phyloP scores from a whole-genome alignment of 768 basidiomycete species.

The Auricularia auricula-judae region DNA sequence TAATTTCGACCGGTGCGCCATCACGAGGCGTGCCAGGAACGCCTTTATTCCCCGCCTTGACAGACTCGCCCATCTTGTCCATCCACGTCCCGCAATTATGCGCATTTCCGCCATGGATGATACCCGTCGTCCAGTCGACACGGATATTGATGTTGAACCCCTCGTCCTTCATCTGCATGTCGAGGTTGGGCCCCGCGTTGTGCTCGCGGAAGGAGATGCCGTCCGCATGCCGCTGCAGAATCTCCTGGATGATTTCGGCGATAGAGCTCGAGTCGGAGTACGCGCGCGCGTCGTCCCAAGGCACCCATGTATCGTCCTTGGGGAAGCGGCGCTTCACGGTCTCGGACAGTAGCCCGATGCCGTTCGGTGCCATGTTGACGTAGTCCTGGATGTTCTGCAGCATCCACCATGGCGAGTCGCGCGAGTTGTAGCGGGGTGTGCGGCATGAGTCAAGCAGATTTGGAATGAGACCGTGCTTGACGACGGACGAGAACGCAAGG shows the following conservation, averaged over 20 bases:
- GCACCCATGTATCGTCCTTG: conserved; percentile 83
- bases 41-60: conserved; percentile 87
- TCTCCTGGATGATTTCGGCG: conserved; percentile 94
- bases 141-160: conserved; percentile 90
- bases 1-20: conserved; percentile 93
- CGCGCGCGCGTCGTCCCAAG: conserved; percentile 78
- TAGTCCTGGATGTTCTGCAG: conserved; percentile 97
- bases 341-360: conserved; percentile 68
- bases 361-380: conserved; percentile 71
- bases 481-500: conserved; percentile 7
- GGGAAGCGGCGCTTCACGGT: conserved; percentile 90
- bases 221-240: conserved; percentile 83
- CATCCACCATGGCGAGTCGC: conserved; percentile 99
- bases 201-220: conserved; percentile 94
- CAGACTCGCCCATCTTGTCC: conserved; percentile 97
- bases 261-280: conserved; percentile 74
- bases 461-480: conserved; percentile 94
- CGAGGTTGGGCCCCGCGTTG: conserved; percentile 94
- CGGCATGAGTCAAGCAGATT: conserved; percentile 87
- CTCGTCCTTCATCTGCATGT: conserved; percentile 87
- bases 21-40: conserved; percentile 93
- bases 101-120: conserved; percentile 78
- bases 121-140: conserved; percentile 93
- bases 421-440: conserved; percentile 88
- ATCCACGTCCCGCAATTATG: conserved; percentile 93